These are phyloP conservation scores for Cruciata laevipes DNA, from an alignment of 257 asterid species.

Conservation along the genomic window DNA sequence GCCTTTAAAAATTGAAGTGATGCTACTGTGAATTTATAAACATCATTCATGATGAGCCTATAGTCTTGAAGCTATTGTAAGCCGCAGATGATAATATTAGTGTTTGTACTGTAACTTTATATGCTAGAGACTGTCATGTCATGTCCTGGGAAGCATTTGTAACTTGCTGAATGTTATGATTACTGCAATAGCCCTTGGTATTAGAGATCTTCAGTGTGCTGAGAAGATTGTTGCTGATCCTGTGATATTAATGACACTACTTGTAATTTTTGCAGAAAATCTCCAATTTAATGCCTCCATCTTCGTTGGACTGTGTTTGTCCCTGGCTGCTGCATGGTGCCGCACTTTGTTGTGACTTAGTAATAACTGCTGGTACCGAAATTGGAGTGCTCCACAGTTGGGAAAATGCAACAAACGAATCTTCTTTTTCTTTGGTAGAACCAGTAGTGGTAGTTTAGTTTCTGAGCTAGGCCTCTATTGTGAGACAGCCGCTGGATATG, in stretches of 20 bases:
- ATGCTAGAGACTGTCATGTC: background rate
- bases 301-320: background rate
- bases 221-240: background rate
- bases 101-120: background rate
- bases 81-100: background rate
- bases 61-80: too few species aligned
- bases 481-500: background rate
- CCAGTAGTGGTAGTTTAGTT: background rate
- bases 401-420: constrained; percentile 4
- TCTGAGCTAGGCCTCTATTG: background rate
- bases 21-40: too few species aligned
- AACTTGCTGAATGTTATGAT: background rate
- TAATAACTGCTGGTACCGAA: background rate
- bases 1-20: too few species aligned
- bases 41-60: too few species aligned
- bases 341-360: background rate
- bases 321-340: constrained; percentile 4
- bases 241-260: background rate
- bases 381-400: background rate
- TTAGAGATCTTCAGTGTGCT: background rate
- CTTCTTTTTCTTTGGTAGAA: background rate
- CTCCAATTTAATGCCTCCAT: background rate
- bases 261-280: constrained; percentile 10
- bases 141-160: background rate
- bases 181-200: background rate